Evolutionary conservation across 139 green algal species (phyloP).

Genomic region (Chlamydomonas sphaeroides): DNA sequence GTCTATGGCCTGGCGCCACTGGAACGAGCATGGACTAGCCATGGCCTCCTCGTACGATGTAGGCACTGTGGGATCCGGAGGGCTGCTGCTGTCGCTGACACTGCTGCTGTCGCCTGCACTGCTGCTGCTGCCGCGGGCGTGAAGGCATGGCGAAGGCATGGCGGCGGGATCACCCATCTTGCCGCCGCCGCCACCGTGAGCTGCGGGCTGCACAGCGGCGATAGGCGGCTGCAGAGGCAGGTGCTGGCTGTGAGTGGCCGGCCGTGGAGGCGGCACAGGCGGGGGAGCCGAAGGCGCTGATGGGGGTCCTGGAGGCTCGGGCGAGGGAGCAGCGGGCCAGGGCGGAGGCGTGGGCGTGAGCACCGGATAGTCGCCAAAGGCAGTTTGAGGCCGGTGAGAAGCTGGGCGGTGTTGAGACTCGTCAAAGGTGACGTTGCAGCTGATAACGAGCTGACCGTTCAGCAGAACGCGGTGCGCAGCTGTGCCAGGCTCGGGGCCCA

Average conservation of each 20-base stretch:
- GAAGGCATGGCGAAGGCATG: not conserved
- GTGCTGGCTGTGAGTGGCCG: not conserved
- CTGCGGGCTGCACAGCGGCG: not conserved
- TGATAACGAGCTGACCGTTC: not conserved
- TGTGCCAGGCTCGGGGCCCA: constrained; percentile 26
- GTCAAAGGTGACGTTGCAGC: not conserved
- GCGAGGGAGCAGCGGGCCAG: not conserved
- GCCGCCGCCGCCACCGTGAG: not conserved
- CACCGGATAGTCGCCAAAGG: too few relatives aligned
- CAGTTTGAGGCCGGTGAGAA: not conserved
- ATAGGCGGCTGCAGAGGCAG: not conserved
- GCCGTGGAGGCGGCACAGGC: not conserved
- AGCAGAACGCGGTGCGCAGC: constrained; percentile 41
- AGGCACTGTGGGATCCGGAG: not conserved
- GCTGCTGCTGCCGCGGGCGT: too few relatives aligned
- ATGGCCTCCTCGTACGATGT: not conserved
- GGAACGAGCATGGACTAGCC: not conserved
- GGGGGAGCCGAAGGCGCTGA: not conserved
- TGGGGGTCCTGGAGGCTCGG: not conserved
- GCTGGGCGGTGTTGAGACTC: not conserved
- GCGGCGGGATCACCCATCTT: not conserved
- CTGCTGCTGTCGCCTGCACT: too few relatives aligned
- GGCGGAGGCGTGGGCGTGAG: not conserved
- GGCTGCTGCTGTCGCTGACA: not conserved
- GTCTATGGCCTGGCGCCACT: not conserved